phyloP scores from a whole-genome alignment of 768 basidiomycete genomes.

The Suillus alpinus region DNA sequence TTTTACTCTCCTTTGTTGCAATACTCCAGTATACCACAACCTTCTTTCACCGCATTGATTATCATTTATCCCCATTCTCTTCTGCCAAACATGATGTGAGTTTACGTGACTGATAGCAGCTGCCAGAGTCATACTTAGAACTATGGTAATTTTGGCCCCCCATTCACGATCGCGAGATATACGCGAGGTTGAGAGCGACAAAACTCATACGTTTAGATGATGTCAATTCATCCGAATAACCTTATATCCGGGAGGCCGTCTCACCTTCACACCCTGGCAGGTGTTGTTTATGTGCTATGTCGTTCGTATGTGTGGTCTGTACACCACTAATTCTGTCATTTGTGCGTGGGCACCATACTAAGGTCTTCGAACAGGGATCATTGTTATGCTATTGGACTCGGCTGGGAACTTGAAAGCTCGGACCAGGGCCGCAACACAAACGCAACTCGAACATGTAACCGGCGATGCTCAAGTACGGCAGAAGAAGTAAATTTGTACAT shows the following conservation, averaged over 20 bases:
- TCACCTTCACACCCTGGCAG: background rate
- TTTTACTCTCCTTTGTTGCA: background rate
- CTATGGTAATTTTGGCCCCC: conserved; percentile 60
- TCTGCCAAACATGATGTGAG: conserved; percentile 1
- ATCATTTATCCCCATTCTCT: conserved; percentile 4
- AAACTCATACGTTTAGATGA: conserved; percentile 68
- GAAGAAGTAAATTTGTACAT: background rate
- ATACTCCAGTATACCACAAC: background rate
- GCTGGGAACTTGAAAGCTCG: background rate
- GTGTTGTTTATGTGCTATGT: background rate
- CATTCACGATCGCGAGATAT: conserved; percentile 49
- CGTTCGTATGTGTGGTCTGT: background rate
- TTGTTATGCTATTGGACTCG: background rate
- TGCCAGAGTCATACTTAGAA: conserved; percentile 25
- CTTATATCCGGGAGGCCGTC: background rate
- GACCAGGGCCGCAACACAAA: background rate
- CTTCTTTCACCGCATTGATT: background rate
- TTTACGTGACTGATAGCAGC: conserved; percentile 26
- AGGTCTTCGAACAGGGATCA: background rate
- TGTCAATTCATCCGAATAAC: background rate
- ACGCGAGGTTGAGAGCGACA: conserved; percentile 64
- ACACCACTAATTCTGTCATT: background rate
- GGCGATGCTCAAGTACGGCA: background rate
- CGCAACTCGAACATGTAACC: too few species aligned
- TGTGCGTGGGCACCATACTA: background rate